A percentile compares a stretch with the other conserved stretches of the same genome.
These are phyloP conservation scores for Priceomyces haplophilus DNA, from an alignment of 805 yeast species.

Conservation along the genomic window DNA sequence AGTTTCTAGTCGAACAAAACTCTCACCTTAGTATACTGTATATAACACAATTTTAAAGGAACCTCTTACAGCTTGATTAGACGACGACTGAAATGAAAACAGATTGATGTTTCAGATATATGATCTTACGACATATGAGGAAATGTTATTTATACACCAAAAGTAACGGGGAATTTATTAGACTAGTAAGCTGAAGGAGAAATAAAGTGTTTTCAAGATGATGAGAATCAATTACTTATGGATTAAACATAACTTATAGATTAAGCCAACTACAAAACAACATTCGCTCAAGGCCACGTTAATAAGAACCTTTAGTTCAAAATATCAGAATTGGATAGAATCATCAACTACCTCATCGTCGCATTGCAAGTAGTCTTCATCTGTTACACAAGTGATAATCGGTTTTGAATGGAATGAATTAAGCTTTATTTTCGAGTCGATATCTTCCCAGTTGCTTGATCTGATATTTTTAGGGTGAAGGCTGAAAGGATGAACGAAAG, in stretches of 20 bases:
- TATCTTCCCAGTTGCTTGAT: conserved; percentile 10
- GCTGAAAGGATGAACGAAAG: conserved; percentile 5
- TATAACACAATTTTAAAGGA: background rate
- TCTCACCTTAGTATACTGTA: background rate
- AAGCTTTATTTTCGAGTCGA: conserved; percentile 1
- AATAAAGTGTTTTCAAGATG: too few species aligned
- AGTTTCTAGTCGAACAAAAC: conserved; percentile 1
- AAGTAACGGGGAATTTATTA: too few species aligned
- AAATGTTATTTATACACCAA: too few species aligned
- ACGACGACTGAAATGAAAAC: background rate
- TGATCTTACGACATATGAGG: too few species aligned
- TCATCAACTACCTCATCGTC: conserved; percentile 3
- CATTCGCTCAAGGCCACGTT: too few species aligned
- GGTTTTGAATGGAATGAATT: conserved; percentile 11
- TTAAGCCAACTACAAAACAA: too few species aligned
- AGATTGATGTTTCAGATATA: too few species aligned
- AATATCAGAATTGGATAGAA: conserved; percentile 1
- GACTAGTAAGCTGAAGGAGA: too few species aligned
- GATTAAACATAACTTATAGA: too few species aligned
- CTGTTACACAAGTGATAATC: conserved; percentile 18
- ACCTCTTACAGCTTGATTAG: background rate
- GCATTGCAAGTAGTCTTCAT: conserved; percentile 9
- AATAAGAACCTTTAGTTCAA: too few species aligned
- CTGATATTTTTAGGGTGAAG: conserved; percentile 3
- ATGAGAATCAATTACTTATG: too few species aligned